phyloP scores from a whole-genome alignment of 1,284 basidiomycete species.

The Fereydounia khargensis region DNA sequence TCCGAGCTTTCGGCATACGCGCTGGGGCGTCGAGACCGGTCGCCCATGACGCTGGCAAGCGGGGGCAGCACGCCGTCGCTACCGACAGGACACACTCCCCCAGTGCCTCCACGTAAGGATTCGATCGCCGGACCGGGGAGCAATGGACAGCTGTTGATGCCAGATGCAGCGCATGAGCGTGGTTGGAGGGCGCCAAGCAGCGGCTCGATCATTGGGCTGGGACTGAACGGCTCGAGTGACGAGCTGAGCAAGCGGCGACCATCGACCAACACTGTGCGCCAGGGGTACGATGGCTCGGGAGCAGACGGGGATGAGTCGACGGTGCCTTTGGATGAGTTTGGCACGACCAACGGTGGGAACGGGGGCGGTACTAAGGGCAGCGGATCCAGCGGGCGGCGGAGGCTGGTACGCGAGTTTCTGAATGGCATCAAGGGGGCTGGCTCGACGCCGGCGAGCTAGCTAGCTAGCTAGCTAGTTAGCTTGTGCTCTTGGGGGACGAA shows the following conservation, averaged over 20 bases:
- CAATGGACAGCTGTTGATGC: background rate
- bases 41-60: constrained; percentile 1
- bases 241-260: background rate
- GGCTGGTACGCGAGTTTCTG: constrained; percentile 21
- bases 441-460: no score
- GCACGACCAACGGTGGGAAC: background rate
- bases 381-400: constrained; percentile 3
- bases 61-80: constrained; percentile 4
- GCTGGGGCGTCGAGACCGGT: constrained; percentile 2
- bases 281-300: background rate
- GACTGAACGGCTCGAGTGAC: no score
- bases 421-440: constrained; percentile 27
- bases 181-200: background rate
- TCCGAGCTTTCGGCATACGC: constrained; percentile 18
- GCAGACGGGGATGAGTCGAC: constrained; percentile 6
- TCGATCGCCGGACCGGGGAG: constrained; percentile 8
- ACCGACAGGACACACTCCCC: constrained; percentile 2
- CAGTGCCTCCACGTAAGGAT: constrained; percentile 26
- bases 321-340: constrained; percentile 22
- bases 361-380: background rate
- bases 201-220: no score
- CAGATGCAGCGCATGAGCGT: background rate
- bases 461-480: no score
- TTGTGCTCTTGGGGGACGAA: no score
- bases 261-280: background rate